Conservation (phyloP, 352 stramenopile genomes). For the Globisporangium acanthophoron region DNA sequence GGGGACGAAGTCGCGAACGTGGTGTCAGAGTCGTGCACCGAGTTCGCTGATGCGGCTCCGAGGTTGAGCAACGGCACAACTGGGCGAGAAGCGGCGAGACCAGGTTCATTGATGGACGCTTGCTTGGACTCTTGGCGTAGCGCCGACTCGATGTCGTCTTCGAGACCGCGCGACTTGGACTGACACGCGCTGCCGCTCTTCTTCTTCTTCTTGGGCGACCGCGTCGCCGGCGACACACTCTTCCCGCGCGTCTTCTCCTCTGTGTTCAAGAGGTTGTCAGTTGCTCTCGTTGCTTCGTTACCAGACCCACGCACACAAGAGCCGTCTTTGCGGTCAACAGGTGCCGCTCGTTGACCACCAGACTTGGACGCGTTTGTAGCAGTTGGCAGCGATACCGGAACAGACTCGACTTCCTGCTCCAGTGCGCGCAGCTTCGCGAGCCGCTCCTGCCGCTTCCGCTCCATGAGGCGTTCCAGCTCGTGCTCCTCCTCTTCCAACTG, state of each 20-base stretch:
- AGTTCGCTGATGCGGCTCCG: background rate
- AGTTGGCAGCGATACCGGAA: background rate
- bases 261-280: background rate
- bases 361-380: background rate
- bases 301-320: background rate
- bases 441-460: slow-evolving; percentile 50
- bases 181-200: background rate
- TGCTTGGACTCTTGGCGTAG: background rate
- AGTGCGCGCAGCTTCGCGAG: slow-evolving; percentile 48
- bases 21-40: background rate
- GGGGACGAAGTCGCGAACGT: background rate
- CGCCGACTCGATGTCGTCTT: background rate
- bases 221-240: slow-evolving; percentile 5
- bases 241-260: background rate
- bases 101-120: background rate
- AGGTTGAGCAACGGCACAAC: slow-evolving; percentile 29
- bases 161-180: background rate
- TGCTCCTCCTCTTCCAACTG: slow-evolving; percentile 71
- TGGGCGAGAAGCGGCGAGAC: background rate
- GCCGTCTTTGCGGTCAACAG: background rate
- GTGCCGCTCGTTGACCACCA: background rate
- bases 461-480: slow-evolving; percentile 64
- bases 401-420: slow-evolving; percentile 23
- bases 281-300: background rate
- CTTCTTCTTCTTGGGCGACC: slow-evolving; percentile 7